These are phyloP conservation scores for Glebionis coronaria DNA, from an alignment of 129 eudicot species.

Conservation along the genomic window DNA sequence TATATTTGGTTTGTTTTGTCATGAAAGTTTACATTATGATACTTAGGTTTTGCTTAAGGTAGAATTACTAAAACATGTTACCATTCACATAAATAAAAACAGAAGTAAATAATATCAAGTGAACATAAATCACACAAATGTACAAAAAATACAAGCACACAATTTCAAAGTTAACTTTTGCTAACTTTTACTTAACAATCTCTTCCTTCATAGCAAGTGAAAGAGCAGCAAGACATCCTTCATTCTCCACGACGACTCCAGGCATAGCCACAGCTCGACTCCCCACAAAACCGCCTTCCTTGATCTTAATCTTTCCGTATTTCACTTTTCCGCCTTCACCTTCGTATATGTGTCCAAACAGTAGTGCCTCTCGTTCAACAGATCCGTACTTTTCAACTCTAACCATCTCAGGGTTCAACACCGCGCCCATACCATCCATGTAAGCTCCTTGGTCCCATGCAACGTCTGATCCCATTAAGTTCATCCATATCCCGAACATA, in stretches of 20 bases:
- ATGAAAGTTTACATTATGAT: no score
- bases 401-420: slow-evolving; percentile 62
- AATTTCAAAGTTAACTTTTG: neutral
- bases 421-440: slow-evolving; percentile 57
- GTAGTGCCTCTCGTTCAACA: slow-evolving; percentile 45
- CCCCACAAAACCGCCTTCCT: slow-evolving; percentile 52
- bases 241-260: slow-evolving; percentile 47
- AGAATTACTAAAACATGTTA: no score
- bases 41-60: no score
- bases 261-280: slow-evolving; percentile 62
- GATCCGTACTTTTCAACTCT: slow-evolving; percentile 36
- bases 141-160: neutral
- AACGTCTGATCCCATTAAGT: slow-evolving; percentile 53
- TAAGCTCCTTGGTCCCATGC: slow-evolving; percentile 53
- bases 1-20: no score
- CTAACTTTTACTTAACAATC: slow-evolving; percentile 32
- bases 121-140: no score
- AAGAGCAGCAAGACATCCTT: slow-evolving; percentile 48
- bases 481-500: slow-evolving; percentile 49
- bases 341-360: slow-evolving; percentile 66
- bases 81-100: no score
- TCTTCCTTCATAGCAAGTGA: slow-evolving; percentile 59
- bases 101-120: no score
- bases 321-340: slow-evolving; percentile 65
- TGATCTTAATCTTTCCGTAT: slow-evolving; percentile 43